Evolutionary conservation across 345 rosid species (phyloP).

Genomic region (Moringa oleifera): DNA sequence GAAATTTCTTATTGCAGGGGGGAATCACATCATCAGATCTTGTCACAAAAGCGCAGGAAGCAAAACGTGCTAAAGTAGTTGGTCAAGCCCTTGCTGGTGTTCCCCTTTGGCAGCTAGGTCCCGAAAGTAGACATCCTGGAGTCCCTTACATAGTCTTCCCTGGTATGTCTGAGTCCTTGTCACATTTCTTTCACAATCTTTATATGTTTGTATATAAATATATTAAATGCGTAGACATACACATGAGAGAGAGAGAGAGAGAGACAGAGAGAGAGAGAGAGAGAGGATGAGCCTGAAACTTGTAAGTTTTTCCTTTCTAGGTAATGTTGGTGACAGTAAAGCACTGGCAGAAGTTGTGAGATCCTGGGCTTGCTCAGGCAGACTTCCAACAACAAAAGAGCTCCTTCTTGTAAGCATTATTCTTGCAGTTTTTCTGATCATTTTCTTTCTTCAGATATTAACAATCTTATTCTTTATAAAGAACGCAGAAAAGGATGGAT

Average conservation of each 20-base stretch:
- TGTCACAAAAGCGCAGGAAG: conserved; percentile 94
- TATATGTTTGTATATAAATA: not conserved
- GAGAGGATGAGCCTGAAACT: not conserved
- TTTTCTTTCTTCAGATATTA: conserved; percentile 17
- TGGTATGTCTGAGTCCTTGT: conserved; percentile 37
- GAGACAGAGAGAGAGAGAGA: no score
- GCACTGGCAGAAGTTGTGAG: conserved; percentile 85
- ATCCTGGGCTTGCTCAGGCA: conserved; percentile 71
- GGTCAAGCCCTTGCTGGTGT: conserved; percentile 98
- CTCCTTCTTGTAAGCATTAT: conserved; percentile 55
- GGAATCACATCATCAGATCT: conserved; percentile 97
- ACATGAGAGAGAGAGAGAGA: no score
- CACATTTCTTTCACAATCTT: not conserved
- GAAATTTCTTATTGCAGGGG: conserved; percentile 46
- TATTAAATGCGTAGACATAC: not conserved
- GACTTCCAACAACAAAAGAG: conserved; percentile 62
- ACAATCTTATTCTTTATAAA: conserved; percentile 24
- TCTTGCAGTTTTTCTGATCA: conserved; percentile 3
- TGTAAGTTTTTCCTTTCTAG: conserved; percentile 24
- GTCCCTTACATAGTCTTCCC: conserved; percentile 97
- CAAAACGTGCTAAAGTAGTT: conserved; percentile 74
- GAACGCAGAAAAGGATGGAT: conserved; percentile 86
- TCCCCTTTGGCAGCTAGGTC: conserved; percentile 94
- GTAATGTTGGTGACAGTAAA: conserved; percentile 80
- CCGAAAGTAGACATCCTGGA: conserved; percentile 96